Evolutionary conservation across 495 filamentous ascomycete genomes (phyloP), one percentile per base, ranked within the genome.

Genomic region (Aspergillus nanangensis): DNA sequence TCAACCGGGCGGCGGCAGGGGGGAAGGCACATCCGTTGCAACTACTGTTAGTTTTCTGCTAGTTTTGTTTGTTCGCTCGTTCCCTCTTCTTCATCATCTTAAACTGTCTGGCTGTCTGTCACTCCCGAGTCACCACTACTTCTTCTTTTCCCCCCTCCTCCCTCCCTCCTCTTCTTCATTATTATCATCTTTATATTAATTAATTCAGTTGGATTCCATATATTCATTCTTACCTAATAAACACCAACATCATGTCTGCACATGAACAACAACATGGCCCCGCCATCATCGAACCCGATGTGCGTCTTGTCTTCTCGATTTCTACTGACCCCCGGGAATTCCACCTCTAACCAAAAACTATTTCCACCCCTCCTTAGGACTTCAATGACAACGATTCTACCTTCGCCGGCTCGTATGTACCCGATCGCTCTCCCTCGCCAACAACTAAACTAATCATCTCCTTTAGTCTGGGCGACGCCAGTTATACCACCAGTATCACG

Each of bases 401-500:
- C 33, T 66, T 60, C 22, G 38, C 56, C 36, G 57, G 57, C 32
- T 65, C 65, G 65, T 69, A 52, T 53, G 65, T 60, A 35, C 25
- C 21, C 23, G 3, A 3, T 9, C 14, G 13, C 20, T 22, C 9
- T 19, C 24, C 24, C 20, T 15, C 15, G 24, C 48, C 52, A 40
- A 58, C 35, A 24, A 8, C 29, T 3, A 45, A 23, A 18, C 8
- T 1, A 4, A 19, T 15, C 34, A 10, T 35, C 20, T 2, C 9
- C 8, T 41, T 24, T 40, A 65, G 55, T 2, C 47, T 60, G 29
- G 54, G 53, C 36, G 52, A 63, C 20, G 56, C 54, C 33, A 66
- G 57, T 47, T 65, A 62, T 45, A 66, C 65, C 13, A 57, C 53
- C 14, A 69, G 65, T 35, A 51, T 69, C 43, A 66, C 68, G 1